Conservation (phyloP, 768 basidiomycete species). For the Mycena maculata region DNA sequence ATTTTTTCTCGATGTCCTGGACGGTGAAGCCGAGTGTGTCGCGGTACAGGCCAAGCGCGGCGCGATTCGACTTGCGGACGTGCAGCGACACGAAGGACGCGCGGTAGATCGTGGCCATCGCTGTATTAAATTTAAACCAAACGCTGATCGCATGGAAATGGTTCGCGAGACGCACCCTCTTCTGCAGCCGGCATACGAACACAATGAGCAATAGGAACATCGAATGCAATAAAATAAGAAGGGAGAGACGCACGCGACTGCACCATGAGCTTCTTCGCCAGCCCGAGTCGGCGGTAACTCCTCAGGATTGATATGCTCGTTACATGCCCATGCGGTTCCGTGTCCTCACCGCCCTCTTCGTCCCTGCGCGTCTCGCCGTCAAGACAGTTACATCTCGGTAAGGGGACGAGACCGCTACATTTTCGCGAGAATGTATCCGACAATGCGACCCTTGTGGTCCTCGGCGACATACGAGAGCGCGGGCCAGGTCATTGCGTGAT, state of each 20-base stretch:
- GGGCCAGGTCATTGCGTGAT: slow-evolving; percentile 96
- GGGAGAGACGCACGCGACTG: slow-evolving; percentile 81
- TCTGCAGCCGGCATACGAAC: slow-evolving; percentile 1
- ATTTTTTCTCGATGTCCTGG: slow-evolving; percentile 88
- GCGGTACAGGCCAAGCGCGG: slow-evolving; percentile 87
- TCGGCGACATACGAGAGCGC: slow-evolving; percentile 94
- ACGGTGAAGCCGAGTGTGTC: slow-evolving; percentile 94
- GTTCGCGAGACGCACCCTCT: slow-evolving; percentile 14
- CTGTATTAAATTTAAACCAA: slow-evolving; percentile 53
- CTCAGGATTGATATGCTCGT: slow-evolving; percentile 96
- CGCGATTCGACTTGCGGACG: slow-evolving; percentile 95
- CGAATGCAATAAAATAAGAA: slow-evolving; percentile 1
- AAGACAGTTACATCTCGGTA: slow-evolving; percentile 5
- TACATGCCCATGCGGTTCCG: slow-evolving; percentile 90
- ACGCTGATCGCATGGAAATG: background rate
- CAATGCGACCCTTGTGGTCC: slow-evolving; percentile 89
- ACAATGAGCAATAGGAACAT: background rate
- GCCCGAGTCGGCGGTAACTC: slow-evolving; percentile 88
- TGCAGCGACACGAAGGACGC: slow-evolving; percentile 93
- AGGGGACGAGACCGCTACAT: slow-evolving; percentile 63
- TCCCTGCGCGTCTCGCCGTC: slow-evolving; percentile 61
- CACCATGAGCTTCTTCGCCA: slow-evolving; percentile 96
- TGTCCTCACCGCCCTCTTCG: slow-evolving; percentile 68
- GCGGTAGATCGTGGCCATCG: slow-evolving; percentile 89
- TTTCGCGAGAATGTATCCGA: slow-evolving; percentile 96